A percentile compares a stretch with the other conserved stretches of the same genome.
Conservation (phyloP, 2,329 filamentous ascomycete species). For the Zopfia rhizophila region DNA sequence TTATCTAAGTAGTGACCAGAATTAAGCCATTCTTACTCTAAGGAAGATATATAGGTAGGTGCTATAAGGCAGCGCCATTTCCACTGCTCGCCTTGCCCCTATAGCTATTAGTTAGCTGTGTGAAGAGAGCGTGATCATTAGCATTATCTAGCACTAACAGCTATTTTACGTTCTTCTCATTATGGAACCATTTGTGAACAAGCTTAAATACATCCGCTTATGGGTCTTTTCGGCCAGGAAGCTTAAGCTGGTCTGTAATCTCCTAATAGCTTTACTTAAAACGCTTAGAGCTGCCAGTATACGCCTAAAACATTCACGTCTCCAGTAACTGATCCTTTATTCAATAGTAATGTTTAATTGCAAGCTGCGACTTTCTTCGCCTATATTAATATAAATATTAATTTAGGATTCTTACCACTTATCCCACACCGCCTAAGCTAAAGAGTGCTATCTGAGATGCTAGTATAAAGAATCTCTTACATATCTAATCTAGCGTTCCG, state of each 20-base stretch:
- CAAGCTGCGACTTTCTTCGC: conserved; percentile 24
- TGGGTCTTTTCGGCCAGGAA: conserved; percentile 20
- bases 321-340: conserved; percentile 12
- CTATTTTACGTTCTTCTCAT: conserved; percentile 26
- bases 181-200: conserved; percentile 24
- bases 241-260: conserved; percentile 25
- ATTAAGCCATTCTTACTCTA: conserved; percentile 18
- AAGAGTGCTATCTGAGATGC: conserved; percentile 41
- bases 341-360: conserved; percentile 24
- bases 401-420: conserved; percentile 1
- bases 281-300: conserved; percentile 24
- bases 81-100: background rate
- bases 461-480: conserved; percentile 43
- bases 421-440: conserved; percentile 40
- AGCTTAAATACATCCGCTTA: conserved; percentile 25
- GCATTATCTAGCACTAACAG: conserved; percentile 33
- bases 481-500: conserved; percentile 31
- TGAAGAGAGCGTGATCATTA: conserved; percentile 23
- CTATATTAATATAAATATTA: conserved; percentile 3
- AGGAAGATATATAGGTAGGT: conserved; percentile 15
- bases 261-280: conserved; percentile 25
- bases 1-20: conserved; percentile 21
- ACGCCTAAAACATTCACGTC: conserved; percentile 25
- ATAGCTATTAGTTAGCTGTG: background rate
- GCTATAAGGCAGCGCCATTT: background rate